Conservation (phyloP, 495 filamentous ascomycete species). For the Penicillium atrosanguineum region DNA sequence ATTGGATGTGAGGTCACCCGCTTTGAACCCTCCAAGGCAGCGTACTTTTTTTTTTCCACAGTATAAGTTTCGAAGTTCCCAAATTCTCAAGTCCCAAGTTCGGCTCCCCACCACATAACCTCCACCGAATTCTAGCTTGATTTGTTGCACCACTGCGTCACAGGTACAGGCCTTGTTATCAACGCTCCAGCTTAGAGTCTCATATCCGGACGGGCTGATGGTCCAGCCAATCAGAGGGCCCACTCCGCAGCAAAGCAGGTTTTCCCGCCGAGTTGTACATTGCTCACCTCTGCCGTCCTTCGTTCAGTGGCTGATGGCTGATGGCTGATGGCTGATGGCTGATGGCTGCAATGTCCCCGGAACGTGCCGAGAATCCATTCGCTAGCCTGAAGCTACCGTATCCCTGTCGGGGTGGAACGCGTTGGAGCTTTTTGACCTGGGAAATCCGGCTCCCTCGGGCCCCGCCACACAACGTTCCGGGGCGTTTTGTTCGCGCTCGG, state of each 20-base stretch:
- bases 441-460: not conserved
- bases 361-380: conserved; percentile 6
- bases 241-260: conserved; percentile 23
- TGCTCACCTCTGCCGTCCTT: conserved; percentile 12
- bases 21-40: not conserved
- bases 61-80: not conserved
- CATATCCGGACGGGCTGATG: conserved; percentile 19
- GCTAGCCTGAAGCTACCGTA: not conserved
- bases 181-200: not conserved
- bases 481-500: not conserved
- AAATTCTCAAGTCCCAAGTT: not conserved
- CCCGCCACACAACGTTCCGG: not conserved
- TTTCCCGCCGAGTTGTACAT: conserved; percentile 13
- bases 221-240: conserved; percentile 24
- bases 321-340: too few relatives aligned
- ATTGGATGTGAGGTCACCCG: not conserved
- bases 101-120: not conserved
- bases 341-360: conserved; percentile 1
- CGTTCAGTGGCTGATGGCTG: not conserved
- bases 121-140: not conserved
- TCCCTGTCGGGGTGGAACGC: not conserved
- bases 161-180: not conserved
- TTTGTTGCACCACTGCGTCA: conserved; percentile 4
- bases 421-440: not conserved
- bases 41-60: not conserved